These are phyloP conservation scores for Amanita muscaria DNA, from an alignment of 768 basidiomycete genomes.

Conservation along the genomic window DNA sequence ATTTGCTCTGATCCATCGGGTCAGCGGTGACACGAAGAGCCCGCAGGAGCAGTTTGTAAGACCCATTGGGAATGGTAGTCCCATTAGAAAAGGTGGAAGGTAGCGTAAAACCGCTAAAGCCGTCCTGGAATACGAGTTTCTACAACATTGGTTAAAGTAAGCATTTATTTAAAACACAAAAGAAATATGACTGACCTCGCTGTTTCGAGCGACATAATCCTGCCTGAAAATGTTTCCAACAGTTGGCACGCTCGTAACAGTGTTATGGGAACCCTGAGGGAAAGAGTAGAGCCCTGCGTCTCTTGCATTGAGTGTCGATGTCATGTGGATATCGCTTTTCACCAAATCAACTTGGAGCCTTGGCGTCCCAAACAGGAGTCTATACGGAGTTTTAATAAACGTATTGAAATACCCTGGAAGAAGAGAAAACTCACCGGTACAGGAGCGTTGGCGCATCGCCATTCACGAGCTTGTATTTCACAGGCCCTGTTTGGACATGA, in stretches of 20 bases:
- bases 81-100: conserved; percentile 35
- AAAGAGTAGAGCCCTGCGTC: not conserved
- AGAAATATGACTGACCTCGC: conserved; percentile 33
- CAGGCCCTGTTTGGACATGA: conserved; percentile 28
- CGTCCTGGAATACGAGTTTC: no score
- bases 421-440: conserved; percentile 29
- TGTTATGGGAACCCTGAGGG: not conserved
- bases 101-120: conserved; percentile 22
- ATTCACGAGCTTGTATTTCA: conserved; percentile 39
- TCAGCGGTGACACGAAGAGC: conserved; percentile 36
- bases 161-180: no score
- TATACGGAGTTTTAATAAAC: conserved; percentile 13
- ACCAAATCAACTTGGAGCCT: conserved; percentile 41
- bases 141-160: no score
- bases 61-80: conserved; percentile 33
- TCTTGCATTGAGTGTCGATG: conserved; percentile 19
- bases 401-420: not conserved
- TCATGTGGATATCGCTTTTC: conserved; percentile 21
- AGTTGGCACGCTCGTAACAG: conserved; percentile 13
- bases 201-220: conserved; percentile 39
- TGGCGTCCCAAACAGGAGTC: conserved; percentile 43
- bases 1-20: conserved; percentile 32
- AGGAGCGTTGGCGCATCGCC: conserved; percentile 33
- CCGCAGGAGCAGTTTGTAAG: conserved; percentile 31
- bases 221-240: conserved; percentile 40